Evolutionary conservation across 345 rosid species (phyloP).

Genomic region (Camelina laxa): DNA sequence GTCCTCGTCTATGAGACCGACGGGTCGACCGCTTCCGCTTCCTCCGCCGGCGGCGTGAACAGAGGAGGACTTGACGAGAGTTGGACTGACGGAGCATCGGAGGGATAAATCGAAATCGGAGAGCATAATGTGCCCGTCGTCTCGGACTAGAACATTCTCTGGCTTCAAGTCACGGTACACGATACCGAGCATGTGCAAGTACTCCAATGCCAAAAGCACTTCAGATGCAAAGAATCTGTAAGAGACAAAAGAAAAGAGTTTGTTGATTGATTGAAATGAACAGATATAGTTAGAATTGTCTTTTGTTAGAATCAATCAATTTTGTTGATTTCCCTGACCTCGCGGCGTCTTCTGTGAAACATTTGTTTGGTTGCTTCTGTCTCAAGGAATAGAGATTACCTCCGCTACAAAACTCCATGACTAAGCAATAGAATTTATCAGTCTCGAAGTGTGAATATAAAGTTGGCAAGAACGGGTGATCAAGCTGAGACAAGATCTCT

Average conservation of each 20-base stretch:
- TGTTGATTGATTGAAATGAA: background rate
- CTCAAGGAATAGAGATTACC: slow-evolving; percentile 82
- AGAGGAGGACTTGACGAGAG: slow-evolving; percentile 88
- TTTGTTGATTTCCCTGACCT: slow-evolving; percentile 45
- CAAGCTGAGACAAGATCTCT: slow-evolving; percentile 70
- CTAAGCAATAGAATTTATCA: slow-evolving; percentile 66
- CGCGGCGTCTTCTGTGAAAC: slow-evolving; percentile 73
- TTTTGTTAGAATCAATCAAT: background rate
- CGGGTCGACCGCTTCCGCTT: slow-evolving; percentile 34
- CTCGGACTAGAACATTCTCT: slow-evolving; percentile 85
- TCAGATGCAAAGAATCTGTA: slow-evolving; percentile 88
- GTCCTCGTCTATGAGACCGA: slow-evolving; percentile 68
- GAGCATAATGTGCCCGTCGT: slow-evolving; percentile 91
- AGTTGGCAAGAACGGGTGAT: slow-evolving; percentile 74
- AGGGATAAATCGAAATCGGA: slow-evolving; percentile 91
- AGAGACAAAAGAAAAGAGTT: background rate
- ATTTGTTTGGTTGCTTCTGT: slow-evolving; percentile 71
- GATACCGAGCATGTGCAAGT: slow-evolving; percentile 92
- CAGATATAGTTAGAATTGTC: background rate
- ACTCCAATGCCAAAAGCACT: slow-evolving; percentile 86
- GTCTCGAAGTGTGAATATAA: slow-evolving; percentile 73
- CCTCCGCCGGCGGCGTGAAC: slow-evolving; percentile 38
- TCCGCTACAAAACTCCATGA: slow-evolving; percentile 83
- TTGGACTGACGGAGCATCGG: slow-evolving; percentile 85
- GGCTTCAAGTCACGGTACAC: slow-evolving; percentile 93